phyloP scores from a whole-genome alignment of 2,329 filamentous ascomycete species.

The Aspergillus fumigatus region DNA sequence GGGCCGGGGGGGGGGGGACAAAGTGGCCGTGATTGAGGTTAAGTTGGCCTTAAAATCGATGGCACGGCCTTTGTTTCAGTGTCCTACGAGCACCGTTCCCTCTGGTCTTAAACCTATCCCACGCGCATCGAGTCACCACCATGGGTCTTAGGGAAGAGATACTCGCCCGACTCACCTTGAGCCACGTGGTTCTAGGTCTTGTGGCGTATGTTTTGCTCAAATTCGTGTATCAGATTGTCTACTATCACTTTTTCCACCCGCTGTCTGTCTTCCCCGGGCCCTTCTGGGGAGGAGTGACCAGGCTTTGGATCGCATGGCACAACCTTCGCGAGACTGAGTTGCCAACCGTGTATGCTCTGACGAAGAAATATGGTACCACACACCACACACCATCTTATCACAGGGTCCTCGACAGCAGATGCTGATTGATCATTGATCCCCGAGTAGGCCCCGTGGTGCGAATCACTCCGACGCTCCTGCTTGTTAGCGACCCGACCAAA shows the following conservation, averaged over 20 bases:
- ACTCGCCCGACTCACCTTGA: constrained; percentile 25
- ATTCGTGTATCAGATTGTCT: constrained; percentile 34
- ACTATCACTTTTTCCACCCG: constrained; percentile 49
- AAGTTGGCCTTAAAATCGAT: neutral
- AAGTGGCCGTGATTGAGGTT: no score
- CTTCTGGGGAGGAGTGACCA: constrained; percentile 52
- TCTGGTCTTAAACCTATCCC: neutral
- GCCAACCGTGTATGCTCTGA: constrained; percentile 38
- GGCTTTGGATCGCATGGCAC: constrained; percentile 52
- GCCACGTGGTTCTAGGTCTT: constrained; percentile 18
- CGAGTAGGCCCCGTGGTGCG: constrained; percentile 48
- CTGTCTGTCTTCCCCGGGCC: constrained; percentile 51
- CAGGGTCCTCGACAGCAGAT: neutral
- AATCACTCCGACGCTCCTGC: constrained; percentile 50
- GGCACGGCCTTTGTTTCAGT: neutral
- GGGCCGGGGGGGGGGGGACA: no score
- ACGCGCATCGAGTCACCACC: neutral
- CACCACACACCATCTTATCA: neutral
- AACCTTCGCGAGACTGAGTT: constrained; percentile 47
- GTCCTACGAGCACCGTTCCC: neutral
- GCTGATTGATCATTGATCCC: neutral
- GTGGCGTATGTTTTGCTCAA: constrained; percentile 21
- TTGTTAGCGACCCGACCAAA: constrained; percentile 51
- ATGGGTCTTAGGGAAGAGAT: constrained; percentile 25
- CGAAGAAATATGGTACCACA: constrained; percentile 20